Evolutionary conservation across 2,329 filamentous ascomycete species (phyloP).

Genomic region (Botrytis fabae): DNA sequence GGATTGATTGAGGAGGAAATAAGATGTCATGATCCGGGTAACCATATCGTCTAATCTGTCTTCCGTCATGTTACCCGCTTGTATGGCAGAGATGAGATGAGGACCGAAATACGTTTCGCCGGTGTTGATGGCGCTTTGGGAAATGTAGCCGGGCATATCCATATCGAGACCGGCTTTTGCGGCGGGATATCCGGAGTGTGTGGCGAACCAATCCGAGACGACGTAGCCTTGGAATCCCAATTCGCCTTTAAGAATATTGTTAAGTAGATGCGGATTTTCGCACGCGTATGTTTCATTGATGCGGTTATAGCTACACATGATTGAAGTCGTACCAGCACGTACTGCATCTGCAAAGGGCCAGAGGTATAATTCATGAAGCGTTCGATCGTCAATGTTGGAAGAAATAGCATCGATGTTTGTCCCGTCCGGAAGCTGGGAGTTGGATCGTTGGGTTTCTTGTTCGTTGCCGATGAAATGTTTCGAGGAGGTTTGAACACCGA

Average conservation of each 20-base stretch:
- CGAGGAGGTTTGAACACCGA: conserved; percentile 63
- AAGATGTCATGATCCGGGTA: conserved; percentile 53
- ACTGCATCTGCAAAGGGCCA: conserved; percentile 19
- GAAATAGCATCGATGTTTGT: conserved; percentile 28
- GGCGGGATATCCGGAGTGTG: conserved; percentile 74
- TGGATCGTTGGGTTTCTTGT: conserved; percentile 50
- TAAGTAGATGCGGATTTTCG: conserved; percentile 71
- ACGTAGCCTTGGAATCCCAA: conserved; percentile 83
- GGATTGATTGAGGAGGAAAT: conserved; percentile 59
- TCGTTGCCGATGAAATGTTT: conserved; percentile 55
- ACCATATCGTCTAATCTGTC: conserved; percentile 67
- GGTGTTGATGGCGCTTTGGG: neutral
- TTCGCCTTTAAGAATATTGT: conserved; percentile 79
- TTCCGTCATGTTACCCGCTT: conserved; percentile 65
- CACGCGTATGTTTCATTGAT: conserved; percentile 69
- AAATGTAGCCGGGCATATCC: conserved; percentile 29
- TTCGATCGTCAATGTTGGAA: conserved; percentile 63
- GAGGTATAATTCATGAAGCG: conserved; percentile 37
- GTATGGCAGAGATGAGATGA: conserved; percentile 49
- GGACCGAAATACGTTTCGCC: conserved; percentile 26
- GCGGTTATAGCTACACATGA: conserved; percentile 82
- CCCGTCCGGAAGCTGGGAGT: conserved; percentile 42
- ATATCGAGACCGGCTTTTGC: conserved; percentile 80
- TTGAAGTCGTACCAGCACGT: conserved; percentile 62
- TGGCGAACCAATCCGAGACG: conserved; percentile 82